Evolutionary conservation across 2,329 filamentous ascomycete genomes (phyloP).

Genomic region (Ophiobolus disseminans): DNA sequence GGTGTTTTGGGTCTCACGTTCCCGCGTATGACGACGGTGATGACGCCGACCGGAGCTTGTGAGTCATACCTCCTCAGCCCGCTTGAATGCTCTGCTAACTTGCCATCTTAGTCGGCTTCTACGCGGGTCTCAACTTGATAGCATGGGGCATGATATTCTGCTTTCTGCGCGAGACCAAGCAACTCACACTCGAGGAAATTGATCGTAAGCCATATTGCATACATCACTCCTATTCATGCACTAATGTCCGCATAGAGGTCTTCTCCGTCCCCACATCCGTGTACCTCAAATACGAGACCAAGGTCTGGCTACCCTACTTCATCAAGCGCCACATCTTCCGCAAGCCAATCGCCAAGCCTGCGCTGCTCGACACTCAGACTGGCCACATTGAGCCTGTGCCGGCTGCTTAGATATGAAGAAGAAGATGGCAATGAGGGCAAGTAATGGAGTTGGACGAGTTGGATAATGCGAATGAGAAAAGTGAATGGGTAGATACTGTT

Average conservation of each 20-base stretch:
- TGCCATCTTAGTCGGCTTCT: slow-evolving; percentile 48
- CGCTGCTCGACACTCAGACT: slow-evolving; percentile 31
- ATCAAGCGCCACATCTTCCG: slow-evolving; percentile 51
- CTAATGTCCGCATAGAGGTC: slow-evolving; percentile 27
- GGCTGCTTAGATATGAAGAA: not conserved
- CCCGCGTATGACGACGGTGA: slow-evolving; percentile 48
- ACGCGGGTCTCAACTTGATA: slow-evolving; percentile 50
- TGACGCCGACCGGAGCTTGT: slow-evolving; percentile 48
- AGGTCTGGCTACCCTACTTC: slow-evolving; percentile 52
- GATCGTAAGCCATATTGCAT: slow-evolving; percentile 20
- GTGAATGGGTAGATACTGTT: too few relatives aligned
- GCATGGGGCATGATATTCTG: slow-evolving; percentile 51
- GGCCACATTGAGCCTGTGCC: not conserved
- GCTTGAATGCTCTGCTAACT: not conserved
- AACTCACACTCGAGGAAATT: slow-evolving; percentile 49
- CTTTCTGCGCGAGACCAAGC: slow-evolving; percentile 50
- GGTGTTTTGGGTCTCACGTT: slow-evolving; percentile 49
- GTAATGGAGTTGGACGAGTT: too few relatives aligned
- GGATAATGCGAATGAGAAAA: too few relatives aligned
- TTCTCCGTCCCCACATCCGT: slow-evolving; percentile 45
- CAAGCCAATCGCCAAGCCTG: slow-evolving; percentile 47
- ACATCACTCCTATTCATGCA: not conserved
- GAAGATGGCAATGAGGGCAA: too few relatives aligned
- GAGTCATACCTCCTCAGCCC: not conserved
- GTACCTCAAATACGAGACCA: slow-evolving; percentile 51